phyloP scores from a whole-genome alignment of 2,329 filamentous ascomycete genomes.

The Aspergillus pseudoglaucus region DNA sequence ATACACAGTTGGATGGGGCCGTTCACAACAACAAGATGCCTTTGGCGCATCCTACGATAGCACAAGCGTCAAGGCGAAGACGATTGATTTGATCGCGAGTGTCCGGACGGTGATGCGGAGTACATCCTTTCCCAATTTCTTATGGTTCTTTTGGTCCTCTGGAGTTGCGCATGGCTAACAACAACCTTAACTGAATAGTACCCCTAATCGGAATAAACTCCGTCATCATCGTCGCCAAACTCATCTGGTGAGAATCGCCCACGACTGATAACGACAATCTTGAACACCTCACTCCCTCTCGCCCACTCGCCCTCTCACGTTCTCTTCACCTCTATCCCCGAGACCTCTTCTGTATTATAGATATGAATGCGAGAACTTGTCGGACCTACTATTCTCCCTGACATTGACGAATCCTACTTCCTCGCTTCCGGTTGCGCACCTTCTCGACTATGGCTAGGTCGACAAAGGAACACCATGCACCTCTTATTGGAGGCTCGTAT shows the following conservation, averaged over 20 bases:
- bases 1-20: conserved; percentile 68
- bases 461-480: too few species aligned
- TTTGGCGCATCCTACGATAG: conserved; percentile 69
- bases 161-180: not conserved
- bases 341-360: too few species aligned
- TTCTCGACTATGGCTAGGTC: too few species aligned
- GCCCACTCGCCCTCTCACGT: too few species aligned
- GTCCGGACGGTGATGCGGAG: conserved; percentile 89
- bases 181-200: conserved; percentile 46
- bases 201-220: conserved; percentile 79
- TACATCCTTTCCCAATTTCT: conserved; percentile 43
- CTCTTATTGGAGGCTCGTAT: too few species aligned
- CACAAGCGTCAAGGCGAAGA: conserved; percentile 74
- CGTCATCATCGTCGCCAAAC: conserved; percentile 74
- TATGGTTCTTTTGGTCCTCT: not conserved
- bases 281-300: not conserved
- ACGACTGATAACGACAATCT: not conserved
- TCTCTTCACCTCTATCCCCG: too few species aligned
- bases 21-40: conserved; percentile 55
- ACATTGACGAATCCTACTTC: too few species aligned
- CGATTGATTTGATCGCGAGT: conserved; percentile 83
- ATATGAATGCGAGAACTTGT: too few species aligned
- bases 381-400: too few species aligned
- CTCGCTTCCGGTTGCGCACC: too few species aligned
- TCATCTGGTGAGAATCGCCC: conserved; percentile 50